These are phyloP conservation scores for Cinnamomum chago DNA, from an alignment of 164 flowering plant species.

Conservation along the genomic window DNA sequence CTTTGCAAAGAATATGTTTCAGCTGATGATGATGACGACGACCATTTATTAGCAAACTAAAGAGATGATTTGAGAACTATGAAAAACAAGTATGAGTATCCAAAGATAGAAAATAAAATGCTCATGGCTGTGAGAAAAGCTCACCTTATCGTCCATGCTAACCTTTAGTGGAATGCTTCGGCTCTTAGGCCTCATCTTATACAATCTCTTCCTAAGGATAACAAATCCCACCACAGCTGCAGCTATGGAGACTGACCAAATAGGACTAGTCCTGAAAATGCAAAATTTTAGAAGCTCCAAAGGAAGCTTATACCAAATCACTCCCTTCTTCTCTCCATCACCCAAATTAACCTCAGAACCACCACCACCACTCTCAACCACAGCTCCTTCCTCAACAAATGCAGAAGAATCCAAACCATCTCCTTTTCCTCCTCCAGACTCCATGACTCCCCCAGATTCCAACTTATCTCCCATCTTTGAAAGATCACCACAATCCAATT, in stretches of 20 bases:
- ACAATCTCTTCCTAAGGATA: slow-evolving; percentile 61
- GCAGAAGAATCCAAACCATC: slow-evolving; percentile 7
- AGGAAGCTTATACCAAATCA: slow-evolving; percentile 89
- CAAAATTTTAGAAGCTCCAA: slow-evolving; percentile 68
- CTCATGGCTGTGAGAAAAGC: background rate
- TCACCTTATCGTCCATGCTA: slow-evolving; percentile 82
- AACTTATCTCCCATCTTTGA: slow-evolving; percentile 9
- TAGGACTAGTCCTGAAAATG: slow-evolving; percentile 62
- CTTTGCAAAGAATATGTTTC: background rate
- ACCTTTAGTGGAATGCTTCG: slow-evolving; percentile 60
- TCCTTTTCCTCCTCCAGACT: slow-evolving; percentile 1
- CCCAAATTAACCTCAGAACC: slow-evolving; percentile 10
- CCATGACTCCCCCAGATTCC: slow-evolving; percentile 4
- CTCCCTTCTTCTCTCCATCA: slow-evolving; percentile 28
- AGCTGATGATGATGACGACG: background rate
- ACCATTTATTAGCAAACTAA: background rate
- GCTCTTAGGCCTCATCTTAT: slow-evolving; percentile 64
- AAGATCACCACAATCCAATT: slow-evolving; percentile 3
- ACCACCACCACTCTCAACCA: background rate
- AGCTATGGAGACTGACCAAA: slow-evolving; percentile 78
- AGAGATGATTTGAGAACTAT: background rate
- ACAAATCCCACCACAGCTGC: slow-evolving; percentile 78
- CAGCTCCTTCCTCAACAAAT: slow-evolving; percentile 8
- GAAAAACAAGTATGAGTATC: background rate
- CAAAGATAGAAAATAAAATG: background rate